Percentiles rank a stretch among this genome's conserved stretches.
phyloP scores from a whole-genome alignment of 192 early-diverging fungal genomes.

The Anaeromyces robustus region DNA sequence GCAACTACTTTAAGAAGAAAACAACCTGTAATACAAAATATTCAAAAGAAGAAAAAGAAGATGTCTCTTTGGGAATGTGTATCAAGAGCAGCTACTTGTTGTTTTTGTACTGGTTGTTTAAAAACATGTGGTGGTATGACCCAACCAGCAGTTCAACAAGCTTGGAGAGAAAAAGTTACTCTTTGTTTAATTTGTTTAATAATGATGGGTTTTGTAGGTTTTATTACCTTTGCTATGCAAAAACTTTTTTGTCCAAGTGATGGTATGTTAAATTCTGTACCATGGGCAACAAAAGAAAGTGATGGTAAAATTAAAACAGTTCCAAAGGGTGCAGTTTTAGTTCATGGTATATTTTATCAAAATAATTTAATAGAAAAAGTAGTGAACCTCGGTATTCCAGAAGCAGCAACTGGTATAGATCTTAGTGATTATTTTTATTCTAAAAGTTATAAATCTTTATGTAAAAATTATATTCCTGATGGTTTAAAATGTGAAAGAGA shows the following conservation, averaged over 20 bases:
- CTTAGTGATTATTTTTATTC: too few species aligned
- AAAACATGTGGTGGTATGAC: slow-evolving; percentile 9
- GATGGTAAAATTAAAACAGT: not conserved
- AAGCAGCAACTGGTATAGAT: not conserved
- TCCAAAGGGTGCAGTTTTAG: not conserved
- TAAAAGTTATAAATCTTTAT: too few species aligned
- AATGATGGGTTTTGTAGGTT: slow-evolving; percentile 59
- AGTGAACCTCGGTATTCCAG: too few species aligned
- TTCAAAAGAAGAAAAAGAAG: not conserved
- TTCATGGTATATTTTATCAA: not conserved
- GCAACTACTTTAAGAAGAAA: not conserved
- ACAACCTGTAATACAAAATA: too few species aligned
- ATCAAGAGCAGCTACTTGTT: not conserved
- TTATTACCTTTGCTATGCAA: slow-evolving; percentile 40
- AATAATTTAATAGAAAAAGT: too few species aligned
- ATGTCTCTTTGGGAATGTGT: not conserved
- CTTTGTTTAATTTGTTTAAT: slow-evolving; percentile 72
- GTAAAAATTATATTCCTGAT: not conserved
- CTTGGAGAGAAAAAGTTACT: slow-evolving; percentile 96
- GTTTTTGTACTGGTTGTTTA: not conserved
- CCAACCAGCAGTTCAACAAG: slow-evolving; percentile 44
- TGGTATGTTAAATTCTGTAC: not conserved
- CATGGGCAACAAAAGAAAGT: not conserved
- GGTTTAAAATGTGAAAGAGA: not conserved
- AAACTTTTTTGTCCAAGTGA: not conserved